Evolutionary conservation across 257 asterid genomes (phyloP), one percentile per base, ranked within the genome.

Genomic region (Thymus quinquecostatus): DNA sequence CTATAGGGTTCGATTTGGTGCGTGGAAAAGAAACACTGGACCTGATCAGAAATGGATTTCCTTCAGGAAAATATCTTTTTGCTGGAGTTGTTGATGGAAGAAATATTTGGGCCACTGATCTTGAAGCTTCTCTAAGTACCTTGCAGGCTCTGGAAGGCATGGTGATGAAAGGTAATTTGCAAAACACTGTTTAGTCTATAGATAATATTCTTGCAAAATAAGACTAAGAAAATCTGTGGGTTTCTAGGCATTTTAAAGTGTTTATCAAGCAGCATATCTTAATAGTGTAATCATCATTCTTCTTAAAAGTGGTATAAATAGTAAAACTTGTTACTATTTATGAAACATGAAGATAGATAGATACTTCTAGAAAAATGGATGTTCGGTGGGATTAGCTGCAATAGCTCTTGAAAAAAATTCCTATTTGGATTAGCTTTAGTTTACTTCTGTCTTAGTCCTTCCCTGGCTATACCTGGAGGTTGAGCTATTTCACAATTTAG

Each of bases 41-140:
- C 78, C 80, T 88, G 68, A 86, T 91, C 64, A 88, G 81, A 82
- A 74, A 80, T 40, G 86, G 89, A 27, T 88, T 87, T 81, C 97
- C 97, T 62, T 57, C 77, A 7, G 96, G 85, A 68, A 91, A 87
- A 57, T 84, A 80, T 84, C 85, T 91, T 44, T 79, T 88, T 69
- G 97, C 97, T 68, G 97, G 96, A 75, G 86, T 91, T 50, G 90
- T 91, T 83, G 97, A 91, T 41, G 96, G 97, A 53, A 87, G 97
- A 79, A 91, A 91, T 77, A 83, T 91, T 68, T 91, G 97, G 97
- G 95, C 96, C 68, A 91, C 86, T 72, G 94, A 91, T 66, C 96
- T 91, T 66, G 71, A 83, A 72, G 83, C 88, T 77, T 87, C 97
- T 72, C 85, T 87, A 60, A 72, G 72, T 29, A 83, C 83, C 78